A percentile compares a stretch with the other conserved stretches of the same genome.
These are phyloP conservation scores for Penicillium argentinense DNA, from an alignment of 495 filamentous ascomycete species.

Conservation along the genomic window DNA sequence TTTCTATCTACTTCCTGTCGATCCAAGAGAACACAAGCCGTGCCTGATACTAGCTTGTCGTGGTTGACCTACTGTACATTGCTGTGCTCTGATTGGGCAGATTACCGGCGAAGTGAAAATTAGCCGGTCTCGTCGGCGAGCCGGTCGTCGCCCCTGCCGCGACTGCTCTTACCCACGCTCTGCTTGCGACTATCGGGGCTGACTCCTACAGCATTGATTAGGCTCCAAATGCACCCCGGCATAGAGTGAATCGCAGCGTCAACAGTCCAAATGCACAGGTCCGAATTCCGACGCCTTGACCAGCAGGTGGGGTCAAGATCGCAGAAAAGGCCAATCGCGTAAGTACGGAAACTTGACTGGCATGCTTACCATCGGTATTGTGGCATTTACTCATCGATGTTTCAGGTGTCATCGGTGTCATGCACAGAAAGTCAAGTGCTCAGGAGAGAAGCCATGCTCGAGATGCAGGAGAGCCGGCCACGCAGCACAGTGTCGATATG, in stretches of 20 bases:
- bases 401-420: constrained; percentile 40
- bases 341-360: not conserved
- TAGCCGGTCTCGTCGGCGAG: not conserved
- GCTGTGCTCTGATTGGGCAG: not conserved
- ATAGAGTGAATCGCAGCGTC: no score
- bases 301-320: constrained; percentile 1
- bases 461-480: constrained; percentile 33
- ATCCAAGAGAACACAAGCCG: no score
- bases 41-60: no score
- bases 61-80: no score
- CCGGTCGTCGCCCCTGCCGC: not conserved
- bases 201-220: no score
- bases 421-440: constrained; percentile 43
- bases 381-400: not conserved
- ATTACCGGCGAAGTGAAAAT: not conserved
- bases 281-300: not conserved
- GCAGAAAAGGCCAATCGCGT: constrained; percentile 16
- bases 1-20: no score
- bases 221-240: no score
- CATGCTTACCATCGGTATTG: not conserved
- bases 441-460: constrained; percentile 36
- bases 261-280: not conserved
- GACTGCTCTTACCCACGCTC: not conserved
- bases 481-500: constrained; percentile 35
- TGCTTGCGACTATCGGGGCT: not conserved